Evolutionary conservation across 805 yeast species (phyloP).

Genomic region (Naumovozyma dairenensis): DNA sequence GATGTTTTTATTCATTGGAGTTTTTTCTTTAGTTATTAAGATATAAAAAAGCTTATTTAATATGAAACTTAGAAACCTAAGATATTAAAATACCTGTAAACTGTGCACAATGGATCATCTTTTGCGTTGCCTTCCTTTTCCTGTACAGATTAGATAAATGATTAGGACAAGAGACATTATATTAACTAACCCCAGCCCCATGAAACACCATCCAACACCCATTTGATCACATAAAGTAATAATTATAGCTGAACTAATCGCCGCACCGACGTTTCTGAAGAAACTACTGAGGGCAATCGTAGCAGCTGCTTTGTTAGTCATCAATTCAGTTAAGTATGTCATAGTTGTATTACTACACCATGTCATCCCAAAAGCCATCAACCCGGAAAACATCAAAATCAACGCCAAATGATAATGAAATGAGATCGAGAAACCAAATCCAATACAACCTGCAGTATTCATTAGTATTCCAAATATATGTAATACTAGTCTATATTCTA

Average conservation of each 20-base stretch:
- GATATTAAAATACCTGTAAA: too few species aligned
- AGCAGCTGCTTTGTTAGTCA: slow-evolving; percentile 41
- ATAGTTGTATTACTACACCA: slow-evolving; percentile 46
- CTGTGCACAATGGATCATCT: too few species aligned
- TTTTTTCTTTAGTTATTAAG: too few species aligned
- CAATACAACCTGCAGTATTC: slow-evolving; percentile 36
- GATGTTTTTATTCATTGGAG: too few species aligned
- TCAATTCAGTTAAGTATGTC: slow-evolving; percentile 43
- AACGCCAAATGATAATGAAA: slow-evolving; percentile 31
- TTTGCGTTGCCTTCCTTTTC: too few species aligned
- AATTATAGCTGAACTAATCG: slow-evolving; percentile 40
- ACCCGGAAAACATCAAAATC: slow-evolving; percentile 36
- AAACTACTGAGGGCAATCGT: slow-evolving; percentile 45
- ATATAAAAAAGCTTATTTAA: too few species aligned
- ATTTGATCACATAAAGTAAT: slow-evolving; percentile 26
- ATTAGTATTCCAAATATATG: slow-evolving; percentile 37
- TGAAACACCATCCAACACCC: slow-evolving; percentile 49
- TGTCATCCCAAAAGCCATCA: slow-evolving; percentile 45
- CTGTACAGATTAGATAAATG: too few species aligned
- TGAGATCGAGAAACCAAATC: slow-evolving; percentile 45
- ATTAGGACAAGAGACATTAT: slow-evolving; percentile 19
- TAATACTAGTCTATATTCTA: slow-evolving; percentile 36
- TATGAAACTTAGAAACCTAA: too few species aligned
- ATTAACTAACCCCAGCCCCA: slow-evolving; percentile 37
- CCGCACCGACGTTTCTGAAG: slow-evolving; percentile 45